phyloP scores from a whole-genome alignment of 768 basidiomycete species.

The Clavulina sp. region DNA sequence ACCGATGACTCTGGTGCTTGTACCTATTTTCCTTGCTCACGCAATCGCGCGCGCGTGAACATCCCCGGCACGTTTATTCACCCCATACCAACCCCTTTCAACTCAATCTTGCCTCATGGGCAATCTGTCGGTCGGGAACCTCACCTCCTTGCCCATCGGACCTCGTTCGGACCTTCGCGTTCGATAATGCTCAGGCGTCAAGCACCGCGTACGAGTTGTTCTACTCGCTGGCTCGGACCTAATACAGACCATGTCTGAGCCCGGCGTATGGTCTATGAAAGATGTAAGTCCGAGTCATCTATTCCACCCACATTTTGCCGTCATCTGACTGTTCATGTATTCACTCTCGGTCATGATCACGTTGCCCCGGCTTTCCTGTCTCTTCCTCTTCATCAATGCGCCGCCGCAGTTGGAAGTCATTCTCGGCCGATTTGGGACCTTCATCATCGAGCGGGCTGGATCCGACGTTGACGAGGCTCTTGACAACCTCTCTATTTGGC shows the following conservation, averaged over 20 bases:
- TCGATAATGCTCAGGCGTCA: slow-evolving; percentile 30
- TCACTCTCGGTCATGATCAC: not conserved
- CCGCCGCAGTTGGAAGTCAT: slow-evolving; percentile 74
- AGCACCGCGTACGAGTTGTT: slow-evolving; percentile 66
- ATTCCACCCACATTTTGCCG: no score
- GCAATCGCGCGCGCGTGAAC: no score
- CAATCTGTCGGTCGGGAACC: no score
- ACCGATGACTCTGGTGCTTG: no score
- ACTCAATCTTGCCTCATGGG: no score
- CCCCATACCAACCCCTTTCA: no score
- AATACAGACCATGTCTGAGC: slow-evolving; percentile 95
- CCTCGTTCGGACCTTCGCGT: not conserved
- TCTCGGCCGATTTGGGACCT: slow-evolving; percentile 80
- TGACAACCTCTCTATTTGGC: slow-evolving; percentile 56
- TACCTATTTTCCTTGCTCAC: no score
- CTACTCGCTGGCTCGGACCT: slow-evolving; percentile 95
- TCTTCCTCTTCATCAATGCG: not conserved
- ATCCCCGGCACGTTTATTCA: no score
- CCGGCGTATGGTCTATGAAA: slow-evolving; percentile 88
- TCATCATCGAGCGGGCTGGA: slow-evolving; percentile 91
- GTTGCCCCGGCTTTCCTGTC: not conserved
- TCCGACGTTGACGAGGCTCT: slow-evolving; percentile 77
- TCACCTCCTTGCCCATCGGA: no score
- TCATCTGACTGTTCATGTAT: not conserved
- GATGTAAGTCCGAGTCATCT: slow-evolving; percentile 45